Evolutionary conservation across 2,329 filamentous ascomycete species (phyloP).

Genomic region (Trichoderma polysporum): DNA sequence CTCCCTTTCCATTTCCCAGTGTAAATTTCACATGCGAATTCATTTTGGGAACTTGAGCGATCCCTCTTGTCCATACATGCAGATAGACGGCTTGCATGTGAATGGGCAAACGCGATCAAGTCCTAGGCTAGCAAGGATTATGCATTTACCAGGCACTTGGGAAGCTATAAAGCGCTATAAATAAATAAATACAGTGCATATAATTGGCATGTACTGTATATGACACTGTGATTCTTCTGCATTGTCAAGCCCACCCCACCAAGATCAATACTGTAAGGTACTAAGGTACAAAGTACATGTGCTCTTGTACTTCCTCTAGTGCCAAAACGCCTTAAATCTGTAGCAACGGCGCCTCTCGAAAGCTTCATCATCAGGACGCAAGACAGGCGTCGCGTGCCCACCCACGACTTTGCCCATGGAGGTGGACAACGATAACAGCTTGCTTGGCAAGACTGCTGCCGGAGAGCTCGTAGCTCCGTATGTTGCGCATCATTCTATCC

Average conservation of each 20-base stretch:
- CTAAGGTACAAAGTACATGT: neutral
- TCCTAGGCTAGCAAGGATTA: slow-evolving; percentile 18
- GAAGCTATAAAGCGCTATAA: too few relatives aligned
- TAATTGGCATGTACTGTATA: too few relatives aligned
- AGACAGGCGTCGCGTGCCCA: slow-evolving; percentile 1
- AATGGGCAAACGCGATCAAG: neutral
- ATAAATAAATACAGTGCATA: too few relatives aligned
- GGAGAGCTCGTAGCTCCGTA: slow-evolving; percentile 58
- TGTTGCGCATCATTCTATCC: slow-evolving; percentile 30
- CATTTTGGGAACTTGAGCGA: too few relatives aligned
- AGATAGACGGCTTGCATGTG: too few relatives aligned
- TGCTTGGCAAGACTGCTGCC: slow-evolving; percentile 48
- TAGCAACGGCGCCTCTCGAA: neutral
- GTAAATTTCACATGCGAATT: too few relatives aligned
- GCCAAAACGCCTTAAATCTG: neutral
- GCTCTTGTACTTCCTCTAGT: neutral
- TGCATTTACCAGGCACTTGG: slow-evolving; percentile 30
- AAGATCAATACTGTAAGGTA: neutral
- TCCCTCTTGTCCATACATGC: too few relatives aligned
- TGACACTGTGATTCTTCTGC: too few relatives aligned
- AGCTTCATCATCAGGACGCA: neutral
- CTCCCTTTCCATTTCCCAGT: too few relatives aligned
- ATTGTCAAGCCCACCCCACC: too few relatives aligned
- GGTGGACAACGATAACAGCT: slow-evolving; percentile 45
- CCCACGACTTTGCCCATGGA: slow-evolving; percentile 45